A percentile compares a stretch with the other conserved stretches of the same genome.
Evolutionary conservation across 805 yeast genomes (phyloP).

Genomic region (Wickerhamiella kazuoi): DNA sequence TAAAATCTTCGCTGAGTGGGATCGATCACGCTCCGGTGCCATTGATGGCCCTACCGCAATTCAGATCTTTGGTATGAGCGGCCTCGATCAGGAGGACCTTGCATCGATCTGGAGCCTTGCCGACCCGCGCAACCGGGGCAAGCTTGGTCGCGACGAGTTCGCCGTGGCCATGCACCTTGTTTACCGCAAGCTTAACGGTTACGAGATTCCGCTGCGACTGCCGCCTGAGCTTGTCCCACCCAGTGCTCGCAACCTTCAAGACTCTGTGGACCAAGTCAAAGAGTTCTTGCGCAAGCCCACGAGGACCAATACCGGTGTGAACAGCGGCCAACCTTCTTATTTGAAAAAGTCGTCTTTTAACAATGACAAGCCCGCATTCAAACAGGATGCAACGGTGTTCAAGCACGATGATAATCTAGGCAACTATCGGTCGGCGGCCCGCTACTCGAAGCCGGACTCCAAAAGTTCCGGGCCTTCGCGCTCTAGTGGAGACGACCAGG

Average conservation of each 20-base stretch:
- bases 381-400: conserved; percentile 37
- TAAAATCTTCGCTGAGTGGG: conserved; percentile 80
- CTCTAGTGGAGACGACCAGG: conserved; percentile 13
- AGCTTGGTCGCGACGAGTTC: conserved; percentile 74
- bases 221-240: conserved; percentile 90
- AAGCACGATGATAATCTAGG: conserved; percentile 57
- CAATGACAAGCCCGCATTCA: conserved; percentile 18
- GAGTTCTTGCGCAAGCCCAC: conserved; percentile 29
- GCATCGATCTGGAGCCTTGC: conserved; percentile 84
- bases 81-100: conserved; percentile 66
- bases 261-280: conserved; percentile 53
- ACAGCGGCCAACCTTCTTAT: conserved; percentile 14
- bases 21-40: conserved; percentile 43
- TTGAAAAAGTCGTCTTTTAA: conserved; percentile 21
- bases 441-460: conserved; percentile 29
- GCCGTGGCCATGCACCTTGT: conserved; percentile 95
- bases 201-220: conserved; percentile 58
- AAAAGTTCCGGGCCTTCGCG: conserved; percentile 1
- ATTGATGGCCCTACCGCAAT: conserved; percentile 72
- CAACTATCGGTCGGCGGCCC: conserved; percentile 42
- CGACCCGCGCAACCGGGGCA: conserved; percentile 68
- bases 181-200: conserved; percentile 76
- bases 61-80: conserved; percentile 76
- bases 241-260: conserved; percentile 55
- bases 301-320: neutral